These are phyloP conservation scores for Galerina sulciceps DNA, from an alignment of 768 basidiomycete species.

Conservation along the genomic window DNA sequence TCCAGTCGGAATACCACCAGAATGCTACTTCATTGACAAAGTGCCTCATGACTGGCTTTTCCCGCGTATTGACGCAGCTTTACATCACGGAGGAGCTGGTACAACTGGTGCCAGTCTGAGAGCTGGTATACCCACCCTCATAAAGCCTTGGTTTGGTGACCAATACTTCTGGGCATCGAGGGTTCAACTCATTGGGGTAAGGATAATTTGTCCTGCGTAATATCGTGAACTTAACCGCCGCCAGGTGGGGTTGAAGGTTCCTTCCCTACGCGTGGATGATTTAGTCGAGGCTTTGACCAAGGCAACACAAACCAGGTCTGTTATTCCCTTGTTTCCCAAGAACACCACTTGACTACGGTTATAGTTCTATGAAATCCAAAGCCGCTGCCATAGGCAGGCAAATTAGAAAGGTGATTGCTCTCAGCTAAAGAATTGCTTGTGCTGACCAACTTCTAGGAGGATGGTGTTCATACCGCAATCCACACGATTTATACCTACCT, in stretches of 20 bases:
- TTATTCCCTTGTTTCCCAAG: not conserved
- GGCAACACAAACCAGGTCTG: conserved; percentile 57
- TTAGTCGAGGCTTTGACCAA: conserved; percentile 57
- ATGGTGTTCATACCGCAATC: conserved; percentile 63
- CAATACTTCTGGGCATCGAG: conserved; percentile 69
- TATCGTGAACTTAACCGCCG: not conserved
- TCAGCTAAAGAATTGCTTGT: too few relatives aligned
- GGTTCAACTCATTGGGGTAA: conserved; percentile 64
- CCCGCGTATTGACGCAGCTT: conserved; percentile 60
- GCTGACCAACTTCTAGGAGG: conserved; percentile 41
- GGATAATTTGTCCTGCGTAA: conserved; percentile 20
- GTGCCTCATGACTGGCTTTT: conserved; percentile 74
- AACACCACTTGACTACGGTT: not conserved
- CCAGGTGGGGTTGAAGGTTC: conserved; percentile 55
- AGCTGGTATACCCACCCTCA: conserved; percentile 68
- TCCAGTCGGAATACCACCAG: conserved; percentile 47
- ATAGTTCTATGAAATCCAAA: conserved; percentile 65
- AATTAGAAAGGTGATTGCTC: conserved; percentile 31
- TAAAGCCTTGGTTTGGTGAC: conserved; percentile 76
- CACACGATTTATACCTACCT: conserved; percentile 60
- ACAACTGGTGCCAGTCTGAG: conserved; percentile 71
- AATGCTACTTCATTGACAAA: conserved; percentile 62
- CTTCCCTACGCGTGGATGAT: conserved; percentile 48
- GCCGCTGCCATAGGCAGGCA: conserved; percentile 46
- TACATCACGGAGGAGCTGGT: conserved; percentile 75